Conservation (phyloP, 2,329 filamentous ascomycete species). For the Chalara sp. region DNA sequence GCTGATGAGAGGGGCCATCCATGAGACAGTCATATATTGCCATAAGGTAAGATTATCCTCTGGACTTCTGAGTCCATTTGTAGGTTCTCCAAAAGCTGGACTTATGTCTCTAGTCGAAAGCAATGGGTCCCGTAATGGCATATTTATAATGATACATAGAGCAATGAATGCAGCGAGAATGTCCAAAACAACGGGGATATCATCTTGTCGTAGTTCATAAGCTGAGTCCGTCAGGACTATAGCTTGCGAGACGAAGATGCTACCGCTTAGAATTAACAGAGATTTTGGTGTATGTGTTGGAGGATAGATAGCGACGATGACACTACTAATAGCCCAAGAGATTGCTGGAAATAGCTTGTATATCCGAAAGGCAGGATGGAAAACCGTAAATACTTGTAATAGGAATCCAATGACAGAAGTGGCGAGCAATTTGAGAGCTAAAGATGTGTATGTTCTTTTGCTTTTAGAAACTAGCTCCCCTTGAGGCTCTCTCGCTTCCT, state of each 20-base stretch:
- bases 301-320: slow-evolving; percentile 16
- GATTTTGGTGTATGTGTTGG: slow-evolving; percentile 20
- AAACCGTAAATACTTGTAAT: slow-evolving; percentile 27
- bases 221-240: slow-evolving; percentile 26
- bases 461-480: slow-evolving; percentile 20
- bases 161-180: slow-evolving; percentile 37
- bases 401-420: slow-evolving; percentile 31
- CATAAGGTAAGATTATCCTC: slow-evolving; percentile 76
- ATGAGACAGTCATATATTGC: slow-evolving; percentile 80
- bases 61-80: slow-evolving; percentile 56
- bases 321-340: slow-evolving; percentile 18
- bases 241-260: slow-evolving; percentile 18
- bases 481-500: slow-evolving; percentile 29
- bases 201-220: slow-evolving; percentile 5
- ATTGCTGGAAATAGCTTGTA: slow-evolving; percentile 25
- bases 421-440: slow-evolving; percentile 31
- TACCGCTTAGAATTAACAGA: slow-evolving; percentile 14
- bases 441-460: slow-evolving; percentile 19
- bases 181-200: slow-evolving; percentile 21
- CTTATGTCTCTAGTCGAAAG: slow-evolving; percentile 52
- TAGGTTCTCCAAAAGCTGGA: slow-evolving; percentile 47
- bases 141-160: slow-evolving; percentile 50
- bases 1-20: slow-evolving; percentile 70
- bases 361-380: slow-evolving; percentile 29
- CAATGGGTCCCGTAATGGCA: slow-evolving; percentile 61